Evolutionary conservation across 2,329 filamentous ascomycete genomes (phyloP), one percentile per base, ranked within the genome.

Genomic region (Xylaria sp.): DNA sequence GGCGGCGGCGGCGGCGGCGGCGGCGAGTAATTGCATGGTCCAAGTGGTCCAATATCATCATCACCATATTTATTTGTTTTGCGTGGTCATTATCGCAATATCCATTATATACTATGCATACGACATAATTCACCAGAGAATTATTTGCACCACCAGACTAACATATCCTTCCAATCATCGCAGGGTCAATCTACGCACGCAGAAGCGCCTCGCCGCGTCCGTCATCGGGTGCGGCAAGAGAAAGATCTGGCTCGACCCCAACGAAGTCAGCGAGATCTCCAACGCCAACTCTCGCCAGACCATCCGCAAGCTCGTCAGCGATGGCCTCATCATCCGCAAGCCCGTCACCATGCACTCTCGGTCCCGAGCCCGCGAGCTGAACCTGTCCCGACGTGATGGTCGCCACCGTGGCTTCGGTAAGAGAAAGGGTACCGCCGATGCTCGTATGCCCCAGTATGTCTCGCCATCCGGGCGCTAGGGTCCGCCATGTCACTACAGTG

Each of bases 211-310:
- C 82, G 96, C 96, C 85, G 93, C 96, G 83, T 93, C 95, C 86
- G 96, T 99, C 85, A 93, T 97, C 85, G 94, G 94, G 90, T 97
- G 93, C 89, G 96, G 96, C 85, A 92, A 99, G 93, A 93, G 95
- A 91, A 99, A 99, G 93, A 97, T 99, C 88, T 99, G 96, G 96
- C 94, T 99, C 84, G 96, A 99, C 87, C 96, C 96, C 86, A 98
- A 97, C 85, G 96, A 99, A 90, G 91, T 94, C 87, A 96, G 87
- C 90, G 96, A 99, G 88, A 99, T 99, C 88, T 94, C 93, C 89
- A 98, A 98, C 87, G 96, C 96, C 92, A 99, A 99, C 93, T 98
- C 95, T 81, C 95, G 96, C 82, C 95, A 98, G 90, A 98, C 95
- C 80, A 92, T 99, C 91, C 95, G 97, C 89, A 99, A 99, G 90